These are phyloP conservation scores for Lactarius pseudohatsudake DNA, from an alignment of 768 basidiomycete genomes.

Conservation along the genomic window DNA sequence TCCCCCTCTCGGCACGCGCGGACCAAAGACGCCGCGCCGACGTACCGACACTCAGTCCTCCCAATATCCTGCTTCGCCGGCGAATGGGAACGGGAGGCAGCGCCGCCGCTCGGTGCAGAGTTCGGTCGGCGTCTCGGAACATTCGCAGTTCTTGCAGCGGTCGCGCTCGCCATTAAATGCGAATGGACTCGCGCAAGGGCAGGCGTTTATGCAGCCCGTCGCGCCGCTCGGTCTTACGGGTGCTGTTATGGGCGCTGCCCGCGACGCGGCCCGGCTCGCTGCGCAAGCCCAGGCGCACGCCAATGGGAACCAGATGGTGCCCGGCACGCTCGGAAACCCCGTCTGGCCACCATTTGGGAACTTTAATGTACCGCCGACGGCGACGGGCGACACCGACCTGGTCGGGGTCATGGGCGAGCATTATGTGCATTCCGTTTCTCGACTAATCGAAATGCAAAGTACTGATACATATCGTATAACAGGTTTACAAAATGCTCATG, in stretches of 20 bases:
- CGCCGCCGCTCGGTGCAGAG: constrained; percentile 2
- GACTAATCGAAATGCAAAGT: too few relatives aligned
- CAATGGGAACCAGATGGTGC: constrained; percentile 11
- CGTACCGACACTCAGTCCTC: background rate
- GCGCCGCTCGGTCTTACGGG: background rate
- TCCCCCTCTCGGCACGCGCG: constrained; percentile 7
- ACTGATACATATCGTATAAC: background rate
- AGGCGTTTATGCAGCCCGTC: background rate
- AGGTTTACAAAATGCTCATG: constrained; percentile 28
- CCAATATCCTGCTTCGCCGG: background rate
- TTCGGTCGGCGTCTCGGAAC: constrained; percentile 9
- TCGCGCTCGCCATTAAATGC: background rate
- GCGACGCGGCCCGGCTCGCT: constrained; percentile 7
- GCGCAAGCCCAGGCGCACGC: background rate
- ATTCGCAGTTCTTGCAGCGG: constrained; percentile 11
- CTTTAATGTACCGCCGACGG: constrained; percentile 5
- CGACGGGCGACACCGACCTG: constrained; percentile 17
- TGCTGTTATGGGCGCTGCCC: background rate
- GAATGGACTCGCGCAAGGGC: background rate
- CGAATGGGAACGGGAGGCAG: constrained; percentile 7
- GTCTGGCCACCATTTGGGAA: constrained; percentile 11
- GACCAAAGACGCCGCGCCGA: background rate
- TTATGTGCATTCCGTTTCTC: constrained; percentile 18
- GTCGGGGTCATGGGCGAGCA: constrained; percentile 30
- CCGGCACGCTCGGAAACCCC: background rate